phyloP scores from a whole-genome alignment of 768 basidiomycete species.

The Daedaleopsis nitida region DNA sequence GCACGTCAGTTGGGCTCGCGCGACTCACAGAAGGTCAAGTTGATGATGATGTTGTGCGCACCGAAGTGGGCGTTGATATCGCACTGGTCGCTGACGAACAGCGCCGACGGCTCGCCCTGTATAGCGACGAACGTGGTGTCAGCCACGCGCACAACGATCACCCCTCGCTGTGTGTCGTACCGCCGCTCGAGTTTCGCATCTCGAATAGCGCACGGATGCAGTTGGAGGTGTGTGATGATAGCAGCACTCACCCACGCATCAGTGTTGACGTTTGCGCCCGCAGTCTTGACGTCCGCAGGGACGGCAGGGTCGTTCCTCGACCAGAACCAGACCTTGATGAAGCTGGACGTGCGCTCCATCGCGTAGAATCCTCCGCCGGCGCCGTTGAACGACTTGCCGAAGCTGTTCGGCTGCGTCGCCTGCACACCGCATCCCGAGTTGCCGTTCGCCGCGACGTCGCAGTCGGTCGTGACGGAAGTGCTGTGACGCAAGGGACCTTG shows the following conservation, averaged over 20 bases:
- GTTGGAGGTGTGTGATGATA: background rate
- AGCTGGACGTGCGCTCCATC: slow-evolving; percentile 55
- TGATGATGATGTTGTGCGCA: slow-evolving; percentile 65
- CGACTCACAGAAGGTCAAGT: slow-evolving; percentile 66
- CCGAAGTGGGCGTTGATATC: slow-evolving; percentile 56
- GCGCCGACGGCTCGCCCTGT: slow-evolving; percentile 60
- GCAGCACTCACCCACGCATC: slow-evolving; percentile 48
- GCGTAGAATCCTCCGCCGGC: slow-evolving; percentile 69
- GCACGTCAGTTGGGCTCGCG: background rate
- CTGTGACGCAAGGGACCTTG: background rate
- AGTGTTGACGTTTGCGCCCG: slow-evolving; percentile 47
- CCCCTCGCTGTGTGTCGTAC: background rate
- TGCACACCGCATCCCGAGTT: slow-evolving; percentile 63
- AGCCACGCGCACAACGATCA: background rate
- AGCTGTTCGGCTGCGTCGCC: slow-evolving; percentile 42
- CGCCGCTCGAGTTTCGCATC: background rate
- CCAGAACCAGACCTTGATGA: slow-evolving; percentile 78
- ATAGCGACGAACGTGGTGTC: background rate
- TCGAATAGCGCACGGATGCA: background rate
- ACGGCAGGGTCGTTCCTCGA: slow-evolving; percentile 45
- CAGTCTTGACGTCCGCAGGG: slow-evolving; percentile 49
- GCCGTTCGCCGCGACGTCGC: slow-evolving; percentile 46
- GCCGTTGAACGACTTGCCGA: slow-evolving; percentile 58
- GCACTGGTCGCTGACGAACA: slow-evolving; percentile 63
- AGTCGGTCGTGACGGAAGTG: slow-evolving; percentile 44